Base-by-base conservation (phyloP, 306 rosid genomes). In the Neltuma alba region DNA sequence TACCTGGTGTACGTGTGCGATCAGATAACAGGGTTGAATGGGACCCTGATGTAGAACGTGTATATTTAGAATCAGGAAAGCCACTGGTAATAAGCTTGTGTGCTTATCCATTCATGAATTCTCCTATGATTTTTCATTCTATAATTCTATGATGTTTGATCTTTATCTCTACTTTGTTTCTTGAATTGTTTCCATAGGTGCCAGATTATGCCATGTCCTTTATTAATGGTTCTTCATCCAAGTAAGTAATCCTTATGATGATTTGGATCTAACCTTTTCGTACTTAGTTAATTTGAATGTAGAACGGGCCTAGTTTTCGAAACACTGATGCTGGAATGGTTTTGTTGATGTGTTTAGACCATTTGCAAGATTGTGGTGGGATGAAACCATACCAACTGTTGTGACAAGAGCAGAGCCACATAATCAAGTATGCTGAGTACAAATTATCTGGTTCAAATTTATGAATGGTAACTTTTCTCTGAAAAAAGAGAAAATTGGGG, bases 291-390 rank as follows among this genome's bases (percentile, higher is more conserved):
- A 52, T 2, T 21, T 9, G 60, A 21, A 48, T 2, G 55, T 48
- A 48, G 55, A 18, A 48, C 16, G 18, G 9, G 0, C 21, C 55
- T 16, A 5, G 6, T 48, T 52, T 52, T 52, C 38, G 6, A 27
- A 68, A 50, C 66, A 50, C 14, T 50, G 48, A 18, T 66, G 9
- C 28, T 20, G 9, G 9, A 38, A 57, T 31, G 44, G 16, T 37
- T 82, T 31, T 62, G 2, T 27, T 30, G n/a, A n/a, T 82, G 38
- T 71, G 41, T 82, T 8, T 54, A 92, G 97, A 74, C 98, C 98
- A 1, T 94, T 91, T 87, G 94, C 86, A 21, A 90, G 98, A 54
- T 70, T 94, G 50, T 94, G 98, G 98, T 94, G 98, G 97, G 98
- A 94, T 70, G 98, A 92, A 83, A 94, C 98, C 15, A 90, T 94